These are phyloP conservation scores for Petrea volubilis DNA, from an alignment of 257 asterid species.

Conservation along the genomic window DNA sequence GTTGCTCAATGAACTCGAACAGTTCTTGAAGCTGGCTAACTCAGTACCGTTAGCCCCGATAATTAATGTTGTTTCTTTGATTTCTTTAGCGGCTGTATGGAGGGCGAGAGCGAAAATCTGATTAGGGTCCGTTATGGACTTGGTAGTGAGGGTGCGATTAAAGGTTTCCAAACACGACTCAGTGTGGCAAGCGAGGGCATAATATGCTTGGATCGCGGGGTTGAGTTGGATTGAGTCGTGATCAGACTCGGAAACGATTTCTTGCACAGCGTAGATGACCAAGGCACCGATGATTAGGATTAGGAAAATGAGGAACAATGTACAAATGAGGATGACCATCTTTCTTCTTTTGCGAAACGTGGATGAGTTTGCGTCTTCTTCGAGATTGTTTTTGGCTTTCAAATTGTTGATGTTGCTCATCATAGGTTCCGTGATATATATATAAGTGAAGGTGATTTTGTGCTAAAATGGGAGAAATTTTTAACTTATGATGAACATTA, in stretches of 20 bases:
- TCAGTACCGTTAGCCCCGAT: neutral
- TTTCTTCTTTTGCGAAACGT: constrained; percentile 28
- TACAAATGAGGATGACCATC: constrained; percentile 10
- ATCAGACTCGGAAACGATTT: neutral
- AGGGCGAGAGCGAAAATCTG: constrained; percentile 30
- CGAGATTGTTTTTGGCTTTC: neutral
- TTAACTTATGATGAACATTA: too few species aligned
- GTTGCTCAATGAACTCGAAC: constrained; percentile 1
- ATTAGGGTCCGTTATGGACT: neutral
- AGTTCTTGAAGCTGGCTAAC: neutral
- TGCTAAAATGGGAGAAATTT: too few species aligned
- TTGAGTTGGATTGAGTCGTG: neutral
- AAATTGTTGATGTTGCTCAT: neutral
- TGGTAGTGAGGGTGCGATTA: neutral
- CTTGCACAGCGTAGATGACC: constrained; percentile 7
- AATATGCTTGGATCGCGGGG: constrained; percentile 14
- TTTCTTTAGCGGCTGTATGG: constrained; percentile 1
- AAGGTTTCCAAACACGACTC: constrained; percentile 13
- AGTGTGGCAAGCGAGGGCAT: neutral
- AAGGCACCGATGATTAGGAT: constrained; percentile 14
- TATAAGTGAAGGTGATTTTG: too few species aligned
- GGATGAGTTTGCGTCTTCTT: constrained; percentile 13
- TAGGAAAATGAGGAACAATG: constrained; percentile 12
- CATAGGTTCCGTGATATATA: neutral
- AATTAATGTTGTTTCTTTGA: neutral